Evolutionary conservation across 495 filamentous ascomycete genomes (phyloP).

Genomic region (Antarctomyces pellizariae): DNA sequence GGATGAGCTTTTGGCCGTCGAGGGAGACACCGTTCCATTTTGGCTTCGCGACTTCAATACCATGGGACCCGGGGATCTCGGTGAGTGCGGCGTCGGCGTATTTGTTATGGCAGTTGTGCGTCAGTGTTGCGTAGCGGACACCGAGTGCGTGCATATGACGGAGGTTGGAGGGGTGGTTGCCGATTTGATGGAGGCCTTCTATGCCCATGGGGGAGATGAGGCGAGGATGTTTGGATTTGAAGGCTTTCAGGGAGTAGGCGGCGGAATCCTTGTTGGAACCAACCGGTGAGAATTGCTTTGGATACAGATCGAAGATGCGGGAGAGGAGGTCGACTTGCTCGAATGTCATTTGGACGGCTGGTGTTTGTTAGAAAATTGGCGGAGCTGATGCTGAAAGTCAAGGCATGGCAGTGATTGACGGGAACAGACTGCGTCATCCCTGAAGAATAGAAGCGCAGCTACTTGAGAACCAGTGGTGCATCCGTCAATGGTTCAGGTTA

Average conservation of each 20-base stretch:
- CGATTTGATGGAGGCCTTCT: slow-evolving; percentile 89
- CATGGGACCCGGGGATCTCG: slow-evolving; percentile 15
- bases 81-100: slow-evolving; percentile 67
- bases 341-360: slow-evolving; percentile 46
- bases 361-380: slow-evolving; percentile 1
- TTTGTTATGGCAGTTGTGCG: slow-evolving; percentile 81
- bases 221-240: slow-evolving; percentile 27
- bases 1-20: slow-evolving; percentile 38
- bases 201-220: slow-evolving; percentile 50
- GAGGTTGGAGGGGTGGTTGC: slow-evolving; percentile 57
- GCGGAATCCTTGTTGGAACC: slow-evolving; percentile 32
- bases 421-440: too few relatives aligned
- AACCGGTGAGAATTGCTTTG: slow-evolving; percentile 39
- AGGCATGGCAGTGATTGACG: too few relatives aligned
- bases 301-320: slow-evolving; percentile 44
- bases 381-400: neutral
- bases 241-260: slow-evolving; percentile 29
- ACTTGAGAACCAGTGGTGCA: too few relatives aligned
- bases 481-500: slow-evolving; percentile 1
- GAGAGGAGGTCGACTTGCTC: slow-evolving; percentile 66
- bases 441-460: too few relatives aligned
- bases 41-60: slow-evolving; percentile 22
- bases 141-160: slow-evolving; percentile 53
- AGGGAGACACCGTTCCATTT: slow-evolving; percentile 42
- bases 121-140: slow-evolving; percentile 79